Evolutionary conservation across 768 basidiomycete genomes (phyloP).

Genomic region (Hysterangium stoloniferum): DNA sequence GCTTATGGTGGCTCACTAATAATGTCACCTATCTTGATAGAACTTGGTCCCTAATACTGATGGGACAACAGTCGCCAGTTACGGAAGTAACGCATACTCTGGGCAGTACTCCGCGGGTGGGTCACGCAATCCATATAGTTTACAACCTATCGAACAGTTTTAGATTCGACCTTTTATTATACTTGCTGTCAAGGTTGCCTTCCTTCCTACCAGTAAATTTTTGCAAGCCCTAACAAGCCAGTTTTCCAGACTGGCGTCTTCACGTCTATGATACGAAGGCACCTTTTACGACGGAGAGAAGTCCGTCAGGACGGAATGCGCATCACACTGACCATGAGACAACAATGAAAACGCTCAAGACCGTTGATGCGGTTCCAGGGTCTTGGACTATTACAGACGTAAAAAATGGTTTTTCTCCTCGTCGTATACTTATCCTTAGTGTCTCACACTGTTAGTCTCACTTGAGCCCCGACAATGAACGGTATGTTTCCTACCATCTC

Average conservation of each 20-base stretch:
- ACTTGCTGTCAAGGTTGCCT: slow-evolving; percentile 82
- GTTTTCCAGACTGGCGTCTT: slow-evolving; percentile 65
- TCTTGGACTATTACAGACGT: slow-evolving; percentile 90
- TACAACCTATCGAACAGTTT: not conserved
- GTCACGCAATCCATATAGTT: slow-evolving; percentile 3
- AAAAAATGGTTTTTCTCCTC: not conserved
- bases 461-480: slow-evolving; percentile 81
- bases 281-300: slow-evolving; percentile 22
- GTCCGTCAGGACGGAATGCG: slow-evolving; percentile 15
- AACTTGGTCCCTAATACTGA: slow-evolving; percentile 69
- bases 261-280: slow-evolving; percentile 80
- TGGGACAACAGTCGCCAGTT: slow-evolving; percentile 72
- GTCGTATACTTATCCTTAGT: not conserved
- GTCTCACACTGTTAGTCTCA: slow-evolving; percentile 39
- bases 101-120: slow-evolving; percentile 76
- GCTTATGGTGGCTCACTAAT: not conserved
- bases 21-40: slow-evolving; percentile 29
- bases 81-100: slow-evolving; percentile 69
- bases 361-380: slow-evolving; percentile 67
- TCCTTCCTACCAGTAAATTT: not conserved
- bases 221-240: not conserved
- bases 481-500: slow-evolving; percentile 31
- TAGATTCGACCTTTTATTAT: slow-evolving; percentile 89
- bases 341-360: slow-evolving; percentile 45
- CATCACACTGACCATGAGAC: slow-evolving; percentile 38